phyloP scores from a whole-genome alignment of 2,329 filamentous ascomycete species.

The Dactylellina drechsleri region DNA sequence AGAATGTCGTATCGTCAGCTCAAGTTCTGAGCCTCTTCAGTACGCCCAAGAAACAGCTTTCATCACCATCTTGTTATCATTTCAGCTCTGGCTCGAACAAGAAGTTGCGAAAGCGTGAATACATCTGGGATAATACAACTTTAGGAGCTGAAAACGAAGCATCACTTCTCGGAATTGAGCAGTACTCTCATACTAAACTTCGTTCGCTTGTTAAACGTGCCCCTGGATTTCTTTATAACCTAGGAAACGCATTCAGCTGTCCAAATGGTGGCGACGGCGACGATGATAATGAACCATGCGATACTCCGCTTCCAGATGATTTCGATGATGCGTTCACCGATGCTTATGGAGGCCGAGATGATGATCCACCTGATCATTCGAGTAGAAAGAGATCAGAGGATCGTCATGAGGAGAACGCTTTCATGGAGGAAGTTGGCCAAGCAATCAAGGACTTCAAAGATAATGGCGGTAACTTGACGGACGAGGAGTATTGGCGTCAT shows the following conservation, averaged over 20 bases:
- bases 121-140: slow-evolving; percentile 47
- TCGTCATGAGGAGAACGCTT: slow-evolving; percentile 21
- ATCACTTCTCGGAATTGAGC: slow-evolving; percentile 27
- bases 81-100: slow-evolving; percentile 33
- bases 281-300: slow-evolving; percentile 19
- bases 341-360: slow-evolving; percentile 36
- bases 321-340: slow-evolving; percentile 31
- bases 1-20: slow-evolving; percentile 31
- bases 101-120: slow-evolving; percentile 38
- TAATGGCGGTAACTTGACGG: slow-evolving; percentile 37
- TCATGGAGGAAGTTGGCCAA: slow-evolving; percentile 41
- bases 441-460: slow-evolving; percentile 30
- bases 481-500: slow-evolving; percentile 42
- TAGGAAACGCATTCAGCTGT: slow-evolving; percentile 28
- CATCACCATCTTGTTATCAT: slow-evolving; percentile 10
- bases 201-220: slow-evolving; percentile 37
- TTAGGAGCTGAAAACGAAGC: slow-evolving; percentile 39
- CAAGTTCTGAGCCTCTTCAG: slow-evolving; percentile 39
- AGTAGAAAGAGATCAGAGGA: slow-evolving; percentile 26
- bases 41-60: slow-evolving; percentile 28
- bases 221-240: slow-evolving; percentile 26
- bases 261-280: slow-evolving; percentile 7
- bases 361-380: slow-evolving; percentile 19
- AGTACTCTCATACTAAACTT: slow-evolving; percentile 38
- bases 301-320: slow-evolving; percentile 26